Evolutionary conservation across 352 stramenopile species (phyloP), one percentile per base, ranked within the genome.

Genomic region (Globisporangium recalcitrans): DNA sequence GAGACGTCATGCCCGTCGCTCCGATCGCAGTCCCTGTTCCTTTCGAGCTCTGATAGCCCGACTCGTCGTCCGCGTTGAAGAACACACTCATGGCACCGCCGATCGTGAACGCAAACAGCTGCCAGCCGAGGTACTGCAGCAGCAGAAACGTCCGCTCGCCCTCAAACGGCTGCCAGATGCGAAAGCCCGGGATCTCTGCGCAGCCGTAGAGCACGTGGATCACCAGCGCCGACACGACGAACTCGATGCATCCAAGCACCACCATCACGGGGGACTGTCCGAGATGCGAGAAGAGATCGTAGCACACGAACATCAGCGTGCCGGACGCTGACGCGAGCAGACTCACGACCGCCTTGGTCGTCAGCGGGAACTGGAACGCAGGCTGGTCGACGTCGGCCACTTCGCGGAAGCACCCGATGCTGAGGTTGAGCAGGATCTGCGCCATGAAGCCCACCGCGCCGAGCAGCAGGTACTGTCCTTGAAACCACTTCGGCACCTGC

Each of bases 51-150:
- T 62, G 32, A 6, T 63, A 64, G 8, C 47, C 51, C 0, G n/a
- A 40, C 4, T 31, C 58, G 29, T 65, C 66, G 11, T 79, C 72
- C 0, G 62, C 59, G 22, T 63, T 62, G 6, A 67, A 68, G 26
- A 59, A 72, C 6, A 85, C 36, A 32, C 78, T 73, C 51, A 80
- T 59, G 8, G 73, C 70, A 0, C 73, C 75, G 0, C 68, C 67
- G 10, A 85, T 55, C 4, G 67, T 77, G n/a, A 66, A 72, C 21
- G 69, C 75, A 16, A 85, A 80, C 54, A 87, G 71, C 57, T 85
- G 77, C 77, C 77, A 87, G 13, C 77, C 77, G 16, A 87, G 52
- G 42, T 85, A 87, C 63, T 87, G 77, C 0, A 87, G 68, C n/a
- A 87, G 61, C 56, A 87, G 55, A 47, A 85, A 87, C 36, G 73